Evolutionary conservation across 495 filamentous ascomycete genomes (phyloP).

Genomic region (Neurospora intermedia): DNA sequence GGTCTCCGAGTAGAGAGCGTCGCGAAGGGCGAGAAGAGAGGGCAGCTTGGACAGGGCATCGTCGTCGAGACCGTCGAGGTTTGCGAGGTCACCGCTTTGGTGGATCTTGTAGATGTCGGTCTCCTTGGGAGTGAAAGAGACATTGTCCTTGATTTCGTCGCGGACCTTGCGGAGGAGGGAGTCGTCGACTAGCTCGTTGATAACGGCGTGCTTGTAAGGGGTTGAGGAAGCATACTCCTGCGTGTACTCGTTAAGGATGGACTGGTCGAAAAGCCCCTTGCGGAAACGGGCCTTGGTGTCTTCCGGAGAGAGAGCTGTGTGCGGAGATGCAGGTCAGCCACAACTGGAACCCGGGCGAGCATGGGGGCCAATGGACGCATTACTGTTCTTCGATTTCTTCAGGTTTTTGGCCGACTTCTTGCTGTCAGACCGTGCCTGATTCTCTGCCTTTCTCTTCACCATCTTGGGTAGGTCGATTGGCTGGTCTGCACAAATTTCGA

Average conservation of each 20-base stretch:
- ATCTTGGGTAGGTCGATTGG: constrained; percentile 18
- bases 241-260: constrained; percentile 56
- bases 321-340: constrained; percentile 11
- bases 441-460: constrained; percentile 40
- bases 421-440: constrained; percentile 16
- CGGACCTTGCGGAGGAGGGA: constrained; percentile 77
- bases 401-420: constrained; percentile 24
- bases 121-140: constrained; percentile 95
- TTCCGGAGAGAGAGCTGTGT: constrained; percentile 29
- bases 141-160: constrained; percentile 73
- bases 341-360: constrained; percentile 2
- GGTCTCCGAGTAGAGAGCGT: constrained; percentile 80
- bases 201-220: constrained; percentile 89
- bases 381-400: constrained; percentile 37
- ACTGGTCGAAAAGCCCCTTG: constrained; percentile 61
- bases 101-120: constrained; percentile 99
- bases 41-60: constrained; percentile 72
- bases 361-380: constrained; percentile 1
- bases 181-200: constrained; percentile 65
- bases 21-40: constrained; percentile 73
- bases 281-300: constrained; percentile 52
- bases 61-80: constrained; percentile 85
- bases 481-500: not conserved
- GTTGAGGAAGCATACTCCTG: constrained; percentile 57
- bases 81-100: constrained; percentile 94